Base-by-base conservation (phyloP, 192 early-diverging fungal species). In the Backusella luteola region DNA sequence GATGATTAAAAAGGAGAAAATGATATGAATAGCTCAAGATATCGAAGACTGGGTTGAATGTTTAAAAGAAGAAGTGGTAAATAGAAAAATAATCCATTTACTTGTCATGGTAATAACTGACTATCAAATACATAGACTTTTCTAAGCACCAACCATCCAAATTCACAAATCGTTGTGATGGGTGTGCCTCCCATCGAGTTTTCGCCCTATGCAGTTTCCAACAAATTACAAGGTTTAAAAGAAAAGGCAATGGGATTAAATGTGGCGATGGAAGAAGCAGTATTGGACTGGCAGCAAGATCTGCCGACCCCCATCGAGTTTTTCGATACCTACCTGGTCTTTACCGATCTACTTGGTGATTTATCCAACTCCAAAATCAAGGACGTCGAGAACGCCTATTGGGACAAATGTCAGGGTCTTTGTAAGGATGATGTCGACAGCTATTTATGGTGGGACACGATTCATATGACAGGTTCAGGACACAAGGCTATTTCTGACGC, bases 401-500 rank as follows among this genome's bases (percentile, higher is more conserved):
- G 82, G 82, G 72, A 80, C 4, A 56, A 59, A 32, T 84, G 82
- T 66, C 73, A 74, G 38, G 82, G 82, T 1, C 59, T 59, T 9
- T 84, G 82, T 17, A 56, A 32, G 2, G 74, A 84, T 42, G 17
- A 66, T 14, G 52, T 78, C 6, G 70, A 84, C 34, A 76, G 77
- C 21, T 84, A 80, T 73, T 36, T 84, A 23, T 84, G 82, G 82
- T 84, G 79, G 79, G 82, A 84, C 41, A 26, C 41, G 0, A 41
- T 77, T 46, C 82, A 84, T 73, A 32, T 80, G 41, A 84, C 82
- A 35, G 82, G 82, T 38, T 79, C 70, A 32, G 76, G 76, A 6
- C 76, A 77, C 32, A 44, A 56, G 34, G 26, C 76, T 15, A 77
- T 77, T 29, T 44, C 76, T 7, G 32, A 71, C 19, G 34, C 69